Evolutionary conservation across 768 basidiomycete species (phyloP).

Genomic region (Rhizopogon rudus): DNA sequence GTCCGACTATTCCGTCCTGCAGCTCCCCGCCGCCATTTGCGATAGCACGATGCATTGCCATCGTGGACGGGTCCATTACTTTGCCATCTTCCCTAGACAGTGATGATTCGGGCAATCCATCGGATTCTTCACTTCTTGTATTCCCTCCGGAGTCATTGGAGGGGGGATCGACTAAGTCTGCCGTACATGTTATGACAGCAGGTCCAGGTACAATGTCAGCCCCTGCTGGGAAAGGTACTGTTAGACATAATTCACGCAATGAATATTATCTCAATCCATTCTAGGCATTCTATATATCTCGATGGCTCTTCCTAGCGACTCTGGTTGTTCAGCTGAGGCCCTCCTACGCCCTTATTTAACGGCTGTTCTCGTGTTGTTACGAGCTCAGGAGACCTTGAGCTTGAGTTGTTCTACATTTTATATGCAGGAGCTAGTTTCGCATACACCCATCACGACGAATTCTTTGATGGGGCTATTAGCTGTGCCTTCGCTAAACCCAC

Average conservation of each 20-base stretch:
- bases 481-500: constrained; percentile 24
- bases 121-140: constrained; percentile 65
- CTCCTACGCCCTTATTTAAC: constrained; percentile 56
- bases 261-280: constrained; percentile 4
- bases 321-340: constrained; percentile 29
- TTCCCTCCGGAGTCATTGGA: constrained; percentile 66
- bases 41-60: constrained; percentile 45
- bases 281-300: constrained; percentile 58
- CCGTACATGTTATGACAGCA: constrained; percentile 60
- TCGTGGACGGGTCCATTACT: constrained; percentile 39
- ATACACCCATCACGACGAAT: constrained; percentile 1
- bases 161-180: constrained; percentile 39
- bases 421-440: constrained; percentile 9
- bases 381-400: constrained; percentile 37
- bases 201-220: constrained; percentile 74
- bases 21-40: constrained; percentile 7
- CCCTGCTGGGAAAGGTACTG: constrained; percentile 65
- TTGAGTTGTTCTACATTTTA: constrained; percentile 58
- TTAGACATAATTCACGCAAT: constrained; percentile 18
- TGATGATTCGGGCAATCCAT: constrained; percentile 14
- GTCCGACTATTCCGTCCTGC: constrained; percentile 1
- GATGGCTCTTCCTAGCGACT: constrained; percentile 36
- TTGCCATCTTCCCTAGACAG: constrained; percentile 20
- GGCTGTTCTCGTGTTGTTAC: constrained; percentile 31
- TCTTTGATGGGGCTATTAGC: constrained; percentile 9